These are phyloP conservation scores for Ganoderma meredithae DNA, from an alignment of 1,284 basidiomycete genomes.

Conservation along the genomic window DNA sequence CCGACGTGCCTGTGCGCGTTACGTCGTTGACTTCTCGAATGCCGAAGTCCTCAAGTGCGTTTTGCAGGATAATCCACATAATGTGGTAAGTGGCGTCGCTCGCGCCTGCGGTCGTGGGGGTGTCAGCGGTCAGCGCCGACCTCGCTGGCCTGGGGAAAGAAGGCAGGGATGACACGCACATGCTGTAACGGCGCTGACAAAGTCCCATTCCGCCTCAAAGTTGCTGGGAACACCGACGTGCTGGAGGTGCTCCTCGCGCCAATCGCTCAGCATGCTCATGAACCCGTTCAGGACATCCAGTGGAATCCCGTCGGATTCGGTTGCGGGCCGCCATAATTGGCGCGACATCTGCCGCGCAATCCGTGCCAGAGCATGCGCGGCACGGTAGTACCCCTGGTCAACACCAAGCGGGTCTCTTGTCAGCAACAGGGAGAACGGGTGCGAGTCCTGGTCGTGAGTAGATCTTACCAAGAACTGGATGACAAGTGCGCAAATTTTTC, in stretches of 20 bases:
- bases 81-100: slow-evolving; percentile 91
- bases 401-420: slow-evolving; percentile 21
- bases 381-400: slow-evolving; percentile 76
- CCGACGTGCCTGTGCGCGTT: slow-evolving; percentile 47
- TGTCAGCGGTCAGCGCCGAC: slow-evolving; percentile 18
- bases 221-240: slow-evolving; percentile 86
- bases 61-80: slow-evolving; percentile 86
- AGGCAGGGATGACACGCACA: slow-evolving; percentile 52
- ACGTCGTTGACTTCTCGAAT: slow-evolving; percentile 72
- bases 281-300: slow-evolving; percentile 67
- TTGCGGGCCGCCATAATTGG: slow-evolving; percentile 79
- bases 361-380: slow-evolving; percentile 81
- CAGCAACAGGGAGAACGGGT: slow-evolving; percentile 13
- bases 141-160: neutral
- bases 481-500: slow-evolving; percentile 7
- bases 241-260: slow-evolving; percentile 80
- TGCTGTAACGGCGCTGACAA: slow-evolving; percentile 80
- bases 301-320: slow-evolving; percentile 79
- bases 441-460: slow-evolving; percentile 27
- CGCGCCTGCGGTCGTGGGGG: slow-evolving; percentile 55
- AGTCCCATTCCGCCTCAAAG: slow-evolving; percentile 89
- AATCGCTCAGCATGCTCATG: slow-evolving; percentile 68
- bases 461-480: slow-evolving; percentile 48
- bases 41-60: slow-evolving; percentile 84
- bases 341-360: slow-evolving; percentile 82